Evolutionary conservation across 192 early-diverging fungal genomes (phyloP), one percentile per base, ranked within the genome.

Genomic region (Entophlyctis luteolus): DNA sequence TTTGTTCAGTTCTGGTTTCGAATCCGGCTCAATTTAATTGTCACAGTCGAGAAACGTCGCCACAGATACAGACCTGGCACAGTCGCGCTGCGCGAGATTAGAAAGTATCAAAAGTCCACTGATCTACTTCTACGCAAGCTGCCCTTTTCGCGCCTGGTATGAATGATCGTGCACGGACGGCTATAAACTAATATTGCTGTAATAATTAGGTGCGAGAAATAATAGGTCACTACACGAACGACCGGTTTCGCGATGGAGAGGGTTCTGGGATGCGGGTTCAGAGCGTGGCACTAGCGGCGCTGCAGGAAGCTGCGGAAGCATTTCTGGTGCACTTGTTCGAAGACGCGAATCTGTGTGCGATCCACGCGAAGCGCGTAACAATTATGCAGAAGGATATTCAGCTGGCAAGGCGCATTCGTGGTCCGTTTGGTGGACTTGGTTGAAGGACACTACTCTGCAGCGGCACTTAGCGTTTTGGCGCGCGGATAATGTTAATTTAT

Each of bases 101-200:
- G 90, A 59, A 82, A 83, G 62, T 93, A 88, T 70, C 93, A 95
- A 72, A 90, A 89, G 75, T 82, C 77, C 16, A 92, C 90, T 45
- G 81, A 90, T 46, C 80, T 94, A 39, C 72, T 94, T 31, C 77
- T 95, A 37, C 81, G 86, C 50, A 94, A 92, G 78, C 82, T 92
- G 20, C 92, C 93, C 20, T 95, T 95, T 83, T 81, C 89, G 52
- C 77, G 74, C 71, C 87, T 99, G 39, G 96, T 99, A 31, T 90
- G 96, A 79, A 95, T 98, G 83, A 99, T 99, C 70, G 95, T 95
- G 59, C 96, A 99, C 84, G 95, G n/a, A n/a, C n/a, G n/a, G n/a
- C n/a, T n/a, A n/a, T n/a, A n/a, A n/a, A n/a, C n/a, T n/a, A n/a
- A n/a, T n/a, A n/a, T n/a, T n/a, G n/a, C n/a, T n/a, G n/a, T n/a